Evolutionary conservation across 805 yeast species (phyloP), one percentile per base, ranked within the genome.

Genomic region (fission yeast (Schizosaccharomyces pombe)): DNA sequence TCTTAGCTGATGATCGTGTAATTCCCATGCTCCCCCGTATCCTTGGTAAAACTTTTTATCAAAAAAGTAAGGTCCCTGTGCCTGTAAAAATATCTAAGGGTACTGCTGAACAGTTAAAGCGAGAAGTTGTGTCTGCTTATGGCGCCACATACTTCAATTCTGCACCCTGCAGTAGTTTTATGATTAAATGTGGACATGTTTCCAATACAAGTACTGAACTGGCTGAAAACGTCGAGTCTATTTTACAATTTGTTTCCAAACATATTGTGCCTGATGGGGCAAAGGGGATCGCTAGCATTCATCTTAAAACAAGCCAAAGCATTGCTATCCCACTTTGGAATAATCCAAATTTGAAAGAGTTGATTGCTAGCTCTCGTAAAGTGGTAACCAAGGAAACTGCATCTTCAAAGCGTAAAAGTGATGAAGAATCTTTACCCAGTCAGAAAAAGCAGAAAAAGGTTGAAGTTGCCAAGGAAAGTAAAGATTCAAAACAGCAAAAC

Each of bases 261-360:
- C n/a, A 67, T 33, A 56, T 64, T 16, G 56, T 65, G 19, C 58
- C 56, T 19, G 62, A 57, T 11, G 65, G 64, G 39, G 61, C 63
- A 61, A 61, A 63, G 16, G 66, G 64, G 28, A 54, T 70, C 16
- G 59, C 69, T 32, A 59, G 70, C 12, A 49, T 73, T 76, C 63
- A 81, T 78, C 67, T 75, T 75, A 85, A 85, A 69, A 73, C 89
- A 11, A 69, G 72, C 56, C 66, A 68, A 47, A 84, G 95, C 22
- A 95, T 95, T 22, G 76, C 87, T 6, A 70, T 91, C 61, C 97
- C 99, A 49, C 71, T 91, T 57, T 91, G 72, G 67, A 76, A 79
- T 63, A 71, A 81, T 52, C 80, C 81, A 31, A 72, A 71, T 58
- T 63, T 80, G 54, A 43, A 56, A 56, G 57, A 57, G 30, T 31